Evolutionary conservation across 345 rosid genomes (phyloP), one percentile per base, ranked within the genome.

Genomic region (Ailanthus altissimus): DNA sequence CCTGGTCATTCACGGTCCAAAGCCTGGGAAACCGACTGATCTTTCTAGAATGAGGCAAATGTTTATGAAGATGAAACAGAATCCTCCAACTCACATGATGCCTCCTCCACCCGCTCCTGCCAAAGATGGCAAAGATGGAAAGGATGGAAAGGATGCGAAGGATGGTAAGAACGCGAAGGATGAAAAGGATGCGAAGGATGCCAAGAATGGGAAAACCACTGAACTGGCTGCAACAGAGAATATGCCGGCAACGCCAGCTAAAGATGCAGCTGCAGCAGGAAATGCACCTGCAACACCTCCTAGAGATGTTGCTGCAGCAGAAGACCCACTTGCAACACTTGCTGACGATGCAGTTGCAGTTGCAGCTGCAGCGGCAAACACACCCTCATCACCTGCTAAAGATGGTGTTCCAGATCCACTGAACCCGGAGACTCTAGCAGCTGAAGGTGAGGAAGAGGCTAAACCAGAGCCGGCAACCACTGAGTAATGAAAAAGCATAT

Each of bases 1-100:
- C 56, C 26, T 26, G 18, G 86, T 96, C 63, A 83, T 93, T 79
- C 98, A 94, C 63, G 98, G 98, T 64, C 98, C 98, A 43, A 94
- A 94, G 77, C 98, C 99, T 14, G 98, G 97, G 74, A 96, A 94
- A 78, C 98, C 93, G 2, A 86, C 97, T 8, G 98, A 97, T 78
- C 89, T 92, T 20, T 72, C 91, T 28, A 91, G 99, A 77, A 91
- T 92, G 97, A 88, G 97, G 79, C 98, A 97, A 77, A 81, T 94
- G 43, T 86, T 90, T 80, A 43, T 83, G 81, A 94, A 89, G 88
- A 90, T 96, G 62, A 92, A 94, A 82, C 91, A 90, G 76, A 87
- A 84, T 68, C 98, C 97, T 58, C 98, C 97, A 3, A 80, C 91
- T n/a, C 97, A 91, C 79, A 92, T 93, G 99, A 86, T 89, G 92